Percentiles rank a stretch among this genome's conserved stretches.
Evolutionary conservation across 1,284 basidiomycete species (phyloP).

Genomic region (Violaceomyces palustris): DNA sequence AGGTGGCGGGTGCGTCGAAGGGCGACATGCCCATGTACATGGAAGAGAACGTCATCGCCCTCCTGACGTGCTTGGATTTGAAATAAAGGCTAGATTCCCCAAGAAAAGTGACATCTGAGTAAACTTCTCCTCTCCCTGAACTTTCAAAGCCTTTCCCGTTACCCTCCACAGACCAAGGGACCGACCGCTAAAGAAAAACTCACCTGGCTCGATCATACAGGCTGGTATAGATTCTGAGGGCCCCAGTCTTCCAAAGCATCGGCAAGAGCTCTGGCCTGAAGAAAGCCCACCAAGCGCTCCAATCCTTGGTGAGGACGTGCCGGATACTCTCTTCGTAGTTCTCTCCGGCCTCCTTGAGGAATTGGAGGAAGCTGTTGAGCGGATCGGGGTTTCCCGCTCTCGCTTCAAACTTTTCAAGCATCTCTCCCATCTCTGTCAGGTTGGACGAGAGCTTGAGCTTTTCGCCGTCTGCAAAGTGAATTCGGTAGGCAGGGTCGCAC

Average conservation of each 20-base stretch:
- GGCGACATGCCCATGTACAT: constrained; percentile 57
- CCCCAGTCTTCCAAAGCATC: constrained; percentile 50
- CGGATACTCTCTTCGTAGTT: constrained; percentile 56
- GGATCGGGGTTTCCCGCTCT: constrained; percentile 54
- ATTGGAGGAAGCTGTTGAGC: constrained; percentile 50
- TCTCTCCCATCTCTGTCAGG: constrained; percentile 55
- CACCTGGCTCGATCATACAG: constrained; percentile 53
- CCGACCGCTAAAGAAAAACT: no score
- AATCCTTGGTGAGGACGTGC: constrained; percentile 57
- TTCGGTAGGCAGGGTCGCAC: constrained; percentile 41
- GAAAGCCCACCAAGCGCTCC: constrained; percentile 54
- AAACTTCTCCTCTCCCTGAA: no score
- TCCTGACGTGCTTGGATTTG: constrained; percentile 56
- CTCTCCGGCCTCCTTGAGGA: constrained; percentile 54
- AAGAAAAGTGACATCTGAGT: no score
- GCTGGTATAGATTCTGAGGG: constrained; percentile 39
- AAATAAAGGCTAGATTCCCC: no score
- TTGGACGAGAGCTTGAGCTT: constrained; percentile 56
- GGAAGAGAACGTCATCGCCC: constrained; percentile 12
- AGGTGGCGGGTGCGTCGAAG: constrained; percentile 59
- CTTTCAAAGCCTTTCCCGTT: no score
- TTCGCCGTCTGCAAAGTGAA: constrained; percentile 41
- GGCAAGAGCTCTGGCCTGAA: constrained; percentile 55
- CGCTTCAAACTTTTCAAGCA: constrained; percentile 58
- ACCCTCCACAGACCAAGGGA: no score